Conservation (phyloP, 495 filamentous ascomycete species). For the Eremomyces bilateralis region DNA sequence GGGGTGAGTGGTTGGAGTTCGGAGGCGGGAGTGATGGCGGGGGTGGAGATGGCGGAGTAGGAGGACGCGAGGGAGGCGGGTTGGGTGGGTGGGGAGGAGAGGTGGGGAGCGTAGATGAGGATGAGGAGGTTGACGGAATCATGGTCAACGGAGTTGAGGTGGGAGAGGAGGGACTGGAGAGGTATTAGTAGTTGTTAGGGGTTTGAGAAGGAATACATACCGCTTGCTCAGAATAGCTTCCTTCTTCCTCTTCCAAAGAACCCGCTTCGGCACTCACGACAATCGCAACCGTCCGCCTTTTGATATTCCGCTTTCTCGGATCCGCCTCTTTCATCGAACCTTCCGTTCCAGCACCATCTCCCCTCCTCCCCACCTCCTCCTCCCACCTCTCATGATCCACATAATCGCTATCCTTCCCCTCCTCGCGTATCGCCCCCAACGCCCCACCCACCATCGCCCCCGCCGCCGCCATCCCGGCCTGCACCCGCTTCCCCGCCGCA, state of each 20-base stretch:
- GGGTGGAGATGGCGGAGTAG: slow-evolving; percentile 65
- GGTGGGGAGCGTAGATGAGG: slow-evolving; percentile 60
- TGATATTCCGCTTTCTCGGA: too few species aligned
- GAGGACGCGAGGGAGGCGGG: slow-evolving; percentile 54
- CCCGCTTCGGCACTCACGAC: slow-evolving; percentile 52
- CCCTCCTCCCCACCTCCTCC: slow-evolving; percentile 28
- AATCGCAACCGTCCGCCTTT: slow-evolving; percentile 59
- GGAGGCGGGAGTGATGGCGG: slow-evolving; percentile 45
- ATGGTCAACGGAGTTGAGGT: slow-evolving; percentile 52
- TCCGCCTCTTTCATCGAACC: slow-evolving; percentile 20
- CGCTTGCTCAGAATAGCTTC: slow-evolving; percentile 46
- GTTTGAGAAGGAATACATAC: slow-evolving; percentile 27
- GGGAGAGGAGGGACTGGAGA: slow-evolving; percentile 63
- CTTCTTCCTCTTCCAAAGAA: slow-evolving; percentile 25
- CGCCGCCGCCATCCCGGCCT: slow-evolving; percentile 64
- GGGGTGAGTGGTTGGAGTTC: slow-evolving; percentile 26
- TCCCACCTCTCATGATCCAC: slow-evolving; percentile 72
- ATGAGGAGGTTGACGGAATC: slow-evolving; percentile 54
- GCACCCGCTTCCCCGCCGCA: slow-evolving; percentile 50
- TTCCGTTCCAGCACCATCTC: too few species aligned
- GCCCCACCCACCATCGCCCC: slow-evolving; percentile 56
- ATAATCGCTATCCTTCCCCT: slow-evolving; percentile 48
- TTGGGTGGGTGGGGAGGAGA: slow-evolving; percentile 23
- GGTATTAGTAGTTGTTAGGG: slow-evolving; percentile 13
- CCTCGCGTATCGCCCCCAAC: slow-evolving; percentile 68